Evolutionary conservation across 1,139 yeast genomes (phyloP), one percentile per base, ranked within the genome.

Genomic region (Suhomyces bribrorum): DNA sequence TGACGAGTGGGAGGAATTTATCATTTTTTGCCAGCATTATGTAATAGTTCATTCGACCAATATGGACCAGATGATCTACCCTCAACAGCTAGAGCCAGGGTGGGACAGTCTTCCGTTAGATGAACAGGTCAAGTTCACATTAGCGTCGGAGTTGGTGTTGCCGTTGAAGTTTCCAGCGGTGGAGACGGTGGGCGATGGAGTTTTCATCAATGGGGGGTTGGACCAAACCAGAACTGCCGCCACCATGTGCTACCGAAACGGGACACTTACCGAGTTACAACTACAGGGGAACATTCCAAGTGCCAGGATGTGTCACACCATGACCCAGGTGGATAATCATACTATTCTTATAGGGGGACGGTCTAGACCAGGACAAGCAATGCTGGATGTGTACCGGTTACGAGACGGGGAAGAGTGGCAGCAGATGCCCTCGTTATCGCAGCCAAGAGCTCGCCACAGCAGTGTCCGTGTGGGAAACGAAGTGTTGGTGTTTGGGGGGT

Each of bases 1-100:
- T 59, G 95, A 86, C 55, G 95, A 86, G 59, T 77, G 86, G 80
- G 95, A 86, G 58, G 95, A 86, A 57, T 86, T 86, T 47, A 73
- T 82, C 20, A 57, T 84, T 13, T 86, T 85, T 53, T 81, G 89
- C 46, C 94, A 85, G 50, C 94, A 86, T 55, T 86, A 86, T 54
- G 69, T 82, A 27, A 68, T 84, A 24, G 66, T 83, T 4, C 89
- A 84, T 57, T 87, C 89, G 1, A 71, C 81, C 1, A 79, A 76
- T 52, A 41, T 41, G 32, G 35, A 28, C 11, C 42, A 43, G 16
- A n/a, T 34, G 26, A 29, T 41, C 9, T 43, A 29, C n/a, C 20
- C 11, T 14, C 28, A 27, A 12, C 13, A 20, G 23, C 8, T 20
- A 8, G 23, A 20, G 5, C 22, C 31, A 26, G 13, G 31, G 14